phyloP scores from a whole-genome alignment of 345 rosid species.

The Citrus reticulata region DNA sequence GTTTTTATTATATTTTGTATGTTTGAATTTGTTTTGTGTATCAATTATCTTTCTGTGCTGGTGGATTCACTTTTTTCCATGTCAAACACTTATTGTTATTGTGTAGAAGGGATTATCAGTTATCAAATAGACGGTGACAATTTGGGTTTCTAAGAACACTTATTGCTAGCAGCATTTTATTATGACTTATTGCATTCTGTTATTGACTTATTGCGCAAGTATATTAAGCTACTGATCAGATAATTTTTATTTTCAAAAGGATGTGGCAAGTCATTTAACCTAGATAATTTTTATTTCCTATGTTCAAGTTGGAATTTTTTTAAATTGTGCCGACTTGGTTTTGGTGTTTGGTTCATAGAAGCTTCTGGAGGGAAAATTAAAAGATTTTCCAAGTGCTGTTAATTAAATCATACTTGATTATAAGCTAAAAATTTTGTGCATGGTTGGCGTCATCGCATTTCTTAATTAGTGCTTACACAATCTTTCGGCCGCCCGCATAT shows the following conservation, averaged over 20 bases:
- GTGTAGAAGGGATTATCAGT: too few species aligned
- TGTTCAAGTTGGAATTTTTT: constrained; percentile 16
- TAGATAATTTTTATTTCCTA: neutral
- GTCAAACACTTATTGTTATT: neutral
- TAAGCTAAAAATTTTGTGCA: neutral
- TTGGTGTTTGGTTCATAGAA: constrained; percentile 1
- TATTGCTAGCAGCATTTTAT: neutral
- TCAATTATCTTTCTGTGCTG: neutral
- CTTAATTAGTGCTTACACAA: neutral
- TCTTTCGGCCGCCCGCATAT: constrained; percentile 7
- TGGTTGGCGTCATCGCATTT: neutral
- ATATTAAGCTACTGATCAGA: too few species aligned
- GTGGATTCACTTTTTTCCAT: neutral
- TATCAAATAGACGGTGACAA: neutral
- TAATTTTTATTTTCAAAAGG: too few species aligned
- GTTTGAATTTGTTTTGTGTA: neutral
- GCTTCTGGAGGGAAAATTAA: neutral
- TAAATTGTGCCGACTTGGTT: neutral
- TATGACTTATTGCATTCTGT: neutral
- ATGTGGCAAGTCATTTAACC: too few species aligned
- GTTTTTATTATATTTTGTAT: neutral
- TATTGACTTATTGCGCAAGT: neutral
- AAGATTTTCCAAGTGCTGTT: neutral
- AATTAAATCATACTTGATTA: neutral
- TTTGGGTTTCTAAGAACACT: neutral